These are phyloP conservation scores for Ceratocystis ficicola DNA, from an alignment of 2,329 filamentous ascomycete species.

Conservation along the genomic window DNA sequence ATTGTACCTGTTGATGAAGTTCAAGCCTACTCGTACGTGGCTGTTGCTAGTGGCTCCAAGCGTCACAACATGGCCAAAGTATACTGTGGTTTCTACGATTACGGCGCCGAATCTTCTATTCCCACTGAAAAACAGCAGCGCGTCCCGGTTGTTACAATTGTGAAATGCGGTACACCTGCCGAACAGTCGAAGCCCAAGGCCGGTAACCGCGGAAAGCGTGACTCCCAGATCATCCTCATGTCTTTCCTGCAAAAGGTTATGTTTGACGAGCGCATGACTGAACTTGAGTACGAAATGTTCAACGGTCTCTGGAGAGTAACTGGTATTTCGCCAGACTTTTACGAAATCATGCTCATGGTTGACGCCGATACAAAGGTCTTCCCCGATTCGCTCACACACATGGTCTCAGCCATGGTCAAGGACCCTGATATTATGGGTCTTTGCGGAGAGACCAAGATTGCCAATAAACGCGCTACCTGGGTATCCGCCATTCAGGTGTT, in stretches of 20 bases:
- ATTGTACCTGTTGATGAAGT: conserved; percentile 70
- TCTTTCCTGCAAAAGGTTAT: conserved; percentile 99
- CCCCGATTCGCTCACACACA: conserved; percentile 94
- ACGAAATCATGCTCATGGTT: conserved; percentile 96
- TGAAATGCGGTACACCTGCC: conserved; percentile 89
- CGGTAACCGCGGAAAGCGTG: conserved; percentile 94
- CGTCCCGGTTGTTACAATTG: conserved; percentile 92
- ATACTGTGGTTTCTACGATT: conserved; percentile 96
- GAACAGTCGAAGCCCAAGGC: conserved; percentile 74
- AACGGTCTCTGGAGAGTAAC: conserved; percentile 98
- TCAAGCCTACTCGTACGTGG: conserved; percentile 85
- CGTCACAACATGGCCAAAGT: conserved; percentile 99
- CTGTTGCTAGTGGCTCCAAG: conserved; percentile 88
- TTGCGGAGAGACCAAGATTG: conserved; percentile 98
- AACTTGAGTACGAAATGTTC: conserved; percentile 99
- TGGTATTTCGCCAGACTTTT: conserved; percentile 94
- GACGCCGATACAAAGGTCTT: conserved; percentile 99
- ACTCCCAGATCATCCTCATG: conserved; percentile 98
- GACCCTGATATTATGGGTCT: conserved; percentile 99
- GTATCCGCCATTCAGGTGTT: conserved; percentile 98
- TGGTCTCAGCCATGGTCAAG: conserved; percentile 98
- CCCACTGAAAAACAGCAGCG: conserved; percentile 82
- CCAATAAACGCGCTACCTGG: conserved; percentile 91
- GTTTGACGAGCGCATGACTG: conserved; percentile 99
- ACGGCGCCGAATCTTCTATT: conserved; percentile 68